Base-by-base conservation (phyloP, 345 rosid genomes). In the Gynandropsis gynandra region DNA sequence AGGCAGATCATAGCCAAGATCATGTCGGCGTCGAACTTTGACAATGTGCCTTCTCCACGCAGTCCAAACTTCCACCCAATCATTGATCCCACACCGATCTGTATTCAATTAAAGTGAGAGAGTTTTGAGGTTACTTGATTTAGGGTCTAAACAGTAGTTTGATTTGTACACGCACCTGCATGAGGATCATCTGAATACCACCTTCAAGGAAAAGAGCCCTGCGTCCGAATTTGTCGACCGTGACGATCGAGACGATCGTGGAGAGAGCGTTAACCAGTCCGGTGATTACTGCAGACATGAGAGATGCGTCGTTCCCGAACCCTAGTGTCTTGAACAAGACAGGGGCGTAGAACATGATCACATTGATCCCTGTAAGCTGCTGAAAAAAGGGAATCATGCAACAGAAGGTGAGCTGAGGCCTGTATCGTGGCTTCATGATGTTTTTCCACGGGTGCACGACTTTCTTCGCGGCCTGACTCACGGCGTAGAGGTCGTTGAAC, bases 281-380 rank as follows among this genome's bases (percentile, higher is more conserved):
- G 0, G 69, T 67, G 5, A 74, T 61, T 5, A 70, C 66, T 0
- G 76, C 72, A 10, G 74, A 57, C 5, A 64, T 31, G 6, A 75
- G 64, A 15, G 74, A 42, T 0, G 69, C 76, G 1, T 75, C 61
- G 4, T 8, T 35, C 4, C 56, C 69, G n/a, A 68, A 75, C 12
- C 74, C 74, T 7, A 75, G 12, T 20, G 74, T 71, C 21, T 52
- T 57, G 47, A 67, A 71, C 40, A 75, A 56, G 40, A 75, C 59
- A 36, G 74, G 80, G 0, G 76, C 76, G 15, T 75, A 71, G 52
- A 75, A 75, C 61, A 61, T 71, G 27, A 74, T 61, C 43, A 64
- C 76, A n/a, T 74, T 74, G 35, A 74, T 71, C 15, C 75, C 79
- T 0, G 73, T 74, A 4, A 74, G 41, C 37, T 74, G 75, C 42